Conservation (phyloP, 1,284 basidiomycete species). For the Phlebopus sp. region DNA sequence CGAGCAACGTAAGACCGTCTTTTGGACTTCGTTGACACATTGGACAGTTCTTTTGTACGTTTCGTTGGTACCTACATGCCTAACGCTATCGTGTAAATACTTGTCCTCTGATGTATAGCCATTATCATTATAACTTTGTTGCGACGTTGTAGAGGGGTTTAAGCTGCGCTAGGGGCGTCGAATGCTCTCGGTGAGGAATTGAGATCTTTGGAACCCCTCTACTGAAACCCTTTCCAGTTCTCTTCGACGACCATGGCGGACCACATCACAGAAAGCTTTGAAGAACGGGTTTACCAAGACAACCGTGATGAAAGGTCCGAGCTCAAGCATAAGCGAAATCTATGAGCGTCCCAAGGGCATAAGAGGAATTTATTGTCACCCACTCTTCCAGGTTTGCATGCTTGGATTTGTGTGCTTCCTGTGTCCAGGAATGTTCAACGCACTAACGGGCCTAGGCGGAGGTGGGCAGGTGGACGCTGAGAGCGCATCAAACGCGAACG, state of each 20-base stretch:
- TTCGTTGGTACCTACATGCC: neutral
- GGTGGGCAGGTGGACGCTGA: conserved; percentile 63
- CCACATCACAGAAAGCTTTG: neutral
- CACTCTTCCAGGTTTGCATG: conserved; percentile 36
- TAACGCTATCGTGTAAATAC: conserved; percentile 10
- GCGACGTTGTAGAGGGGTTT: neutral
- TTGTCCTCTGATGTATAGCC: conserved; percentile 12
- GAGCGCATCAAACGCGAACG: conserved; percentile 63
- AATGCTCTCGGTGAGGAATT: neutral
- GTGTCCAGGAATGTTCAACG: conserved; percentile 35
- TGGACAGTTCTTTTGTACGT: neutral
- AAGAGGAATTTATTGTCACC: conserved; percentile 35
- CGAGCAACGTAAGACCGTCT: neutral
- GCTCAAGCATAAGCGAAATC: conserved; percentile 17
- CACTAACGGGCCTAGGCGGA: conserved; percentile 55
- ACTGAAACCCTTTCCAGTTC: neutral
- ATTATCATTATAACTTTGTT: conserved; percentile 24
- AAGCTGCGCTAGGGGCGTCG: neutral
- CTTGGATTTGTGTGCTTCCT: conserved; percentile 45
- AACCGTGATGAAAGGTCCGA: conserved; percentile 22
- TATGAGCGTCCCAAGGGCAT: conserved; percentile 31
- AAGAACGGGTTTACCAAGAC: neutral
- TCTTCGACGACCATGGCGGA: neutral
- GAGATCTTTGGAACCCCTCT: neutral
- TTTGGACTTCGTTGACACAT: neutral